Base-by-base conservation (phyloP, 2,329 filamentous ascomycete species). In the Akanthomyces lecanii region DNA sequence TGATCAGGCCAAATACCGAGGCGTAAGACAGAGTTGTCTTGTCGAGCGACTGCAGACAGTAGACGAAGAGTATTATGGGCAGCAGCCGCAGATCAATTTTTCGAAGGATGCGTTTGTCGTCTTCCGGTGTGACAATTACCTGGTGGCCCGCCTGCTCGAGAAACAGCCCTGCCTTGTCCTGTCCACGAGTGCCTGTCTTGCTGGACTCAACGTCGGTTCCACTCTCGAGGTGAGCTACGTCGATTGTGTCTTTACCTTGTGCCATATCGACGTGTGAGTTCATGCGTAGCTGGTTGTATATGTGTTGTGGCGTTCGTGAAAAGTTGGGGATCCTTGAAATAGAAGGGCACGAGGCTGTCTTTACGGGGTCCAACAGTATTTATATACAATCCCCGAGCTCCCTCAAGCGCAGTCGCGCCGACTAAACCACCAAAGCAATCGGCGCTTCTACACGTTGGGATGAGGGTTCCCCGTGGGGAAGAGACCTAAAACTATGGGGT, bases 1-100 rank as follows among this genome's bases (percentile, higher is more conserved):
- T 71, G 0, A 78, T 77, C 42, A 89, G 78, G 16, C 83, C 83
- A 79, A 89, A 88, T 67, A 89, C 85, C n/a, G 82, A 83, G 0
- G 84, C 84, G 79, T 80, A 89, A 1, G 81, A 83, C 66, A 89
- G 76, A 0, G 70, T 71, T 0, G 67, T 71, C 62, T 73, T 73
- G 45, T 73, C 71, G 7, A 73, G 69, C 0, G 69, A 69, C 59
- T 71, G 70, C 28, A 65, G 71, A 50, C 66, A 85, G 71, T 86
- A 86, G 6, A 82, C 81, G 1, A 79, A 77, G 1, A 85, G 75
- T 7, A 85, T 70, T 5, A 85, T 72, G 6, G 81, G 79, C 1
- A 85, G 73, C 8, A 85, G 74, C 0, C 78, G 78, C 11, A 71
- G 66, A 66, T 85, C 82, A 53, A 85, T 82, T n/a, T 73, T 74